phyloP scores from a whole-genome alignment of 352 stramenopile genomes.

The Phytophthora ramorum region DNA sequence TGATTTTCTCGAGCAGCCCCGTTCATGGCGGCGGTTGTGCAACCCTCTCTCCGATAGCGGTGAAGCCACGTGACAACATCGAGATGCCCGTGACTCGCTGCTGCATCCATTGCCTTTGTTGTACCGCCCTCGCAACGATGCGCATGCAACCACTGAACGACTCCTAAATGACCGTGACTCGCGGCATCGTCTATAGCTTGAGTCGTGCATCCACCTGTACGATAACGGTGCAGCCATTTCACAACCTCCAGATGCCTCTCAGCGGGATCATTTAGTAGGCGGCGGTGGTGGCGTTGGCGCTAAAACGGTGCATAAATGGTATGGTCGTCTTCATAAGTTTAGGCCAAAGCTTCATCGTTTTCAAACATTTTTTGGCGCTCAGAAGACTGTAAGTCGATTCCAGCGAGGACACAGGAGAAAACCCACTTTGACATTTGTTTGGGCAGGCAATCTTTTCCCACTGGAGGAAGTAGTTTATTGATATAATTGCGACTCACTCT shows the following conservation, averaged over 20 bases:
- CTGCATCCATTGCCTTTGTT: slow-evolving; percentile 39
- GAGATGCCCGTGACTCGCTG: slow-evolving; percentile 35
- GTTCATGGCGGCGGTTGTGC: slow-evolving; percentile 38
- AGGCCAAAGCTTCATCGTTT: no score
- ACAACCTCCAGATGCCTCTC: slow-evolving; percentile 36
- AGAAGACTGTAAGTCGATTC: no score
- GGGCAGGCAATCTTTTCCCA: no score
- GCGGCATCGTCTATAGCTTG: slow-evolving; percentile 29
- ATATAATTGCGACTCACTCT: no score
- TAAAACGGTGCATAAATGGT: no score
- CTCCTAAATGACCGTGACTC: slow-evolving; percentile 19
- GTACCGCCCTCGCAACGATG: slow-evolving; percentile 29
- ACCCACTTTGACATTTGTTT: no score
- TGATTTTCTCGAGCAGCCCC: slow-evolving; percentile 26
- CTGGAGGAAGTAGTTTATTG: no score
- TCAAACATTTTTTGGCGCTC: no score
- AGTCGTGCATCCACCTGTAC: slow-evolving; percentile 21
- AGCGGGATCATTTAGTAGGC: no score
- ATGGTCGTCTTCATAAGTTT: no score
- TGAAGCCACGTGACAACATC: slow-evolving; percentile 46
- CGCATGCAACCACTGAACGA: slow-evolving; percentile 31
- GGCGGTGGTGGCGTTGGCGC: no score
- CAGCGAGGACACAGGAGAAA: no score
- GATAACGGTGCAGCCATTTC: slow-evolving; percentile 31
- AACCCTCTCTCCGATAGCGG: slow-evolving; percentile 35